phyloP scores from a whole-genome alignment of 179 eudicot species.

The Heliamphora pulchella region DNA sequence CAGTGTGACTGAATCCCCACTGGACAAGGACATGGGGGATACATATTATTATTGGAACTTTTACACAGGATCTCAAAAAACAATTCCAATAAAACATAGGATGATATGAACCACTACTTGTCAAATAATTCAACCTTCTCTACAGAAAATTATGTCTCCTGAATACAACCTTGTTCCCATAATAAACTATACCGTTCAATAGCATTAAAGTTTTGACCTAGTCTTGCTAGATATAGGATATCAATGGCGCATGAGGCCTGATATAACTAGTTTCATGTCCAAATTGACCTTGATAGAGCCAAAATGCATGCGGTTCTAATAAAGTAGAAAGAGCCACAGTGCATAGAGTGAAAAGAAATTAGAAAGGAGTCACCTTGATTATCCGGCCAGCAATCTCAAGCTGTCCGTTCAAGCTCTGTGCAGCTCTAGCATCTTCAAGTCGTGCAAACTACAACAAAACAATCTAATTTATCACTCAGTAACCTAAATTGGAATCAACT shows the following conservation, averaged over 20 bases:
- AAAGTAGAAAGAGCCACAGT: too few relatives aligned
- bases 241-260: too few relatives aligned
- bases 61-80: background rate
- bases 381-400: constrained; percentile 85
- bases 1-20: background rate
- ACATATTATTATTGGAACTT: background rate
- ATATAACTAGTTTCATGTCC: too few relatives aligned
- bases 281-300: too few relatives aligned
- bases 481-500: background rate
- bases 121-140: too few relatives aligned
- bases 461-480: background rate
- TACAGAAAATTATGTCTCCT: background rate
- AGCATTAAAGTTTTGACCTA: background rate
- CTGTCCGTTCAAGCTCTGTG: constrained; percentile 71
- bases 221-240: background rate
- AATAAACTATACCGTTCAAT: background rate
- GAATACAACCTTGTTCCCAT: background rate
- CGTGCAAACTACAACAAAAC: constrained; percentile 64
- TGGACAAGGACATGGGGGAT: too few relatives aligned
- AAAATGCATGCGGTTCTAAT: too few relatives aligned
- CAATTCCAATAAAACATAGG: background rate
- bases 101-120: background rate
- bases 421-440: constrained; percentile 88
- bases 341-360: background rate
- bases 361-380: constrained; percentile 55